phyloP scores from a whole-genome alignment of 768 basidiomycete species.

The Tulasnella sp. region DNA sequence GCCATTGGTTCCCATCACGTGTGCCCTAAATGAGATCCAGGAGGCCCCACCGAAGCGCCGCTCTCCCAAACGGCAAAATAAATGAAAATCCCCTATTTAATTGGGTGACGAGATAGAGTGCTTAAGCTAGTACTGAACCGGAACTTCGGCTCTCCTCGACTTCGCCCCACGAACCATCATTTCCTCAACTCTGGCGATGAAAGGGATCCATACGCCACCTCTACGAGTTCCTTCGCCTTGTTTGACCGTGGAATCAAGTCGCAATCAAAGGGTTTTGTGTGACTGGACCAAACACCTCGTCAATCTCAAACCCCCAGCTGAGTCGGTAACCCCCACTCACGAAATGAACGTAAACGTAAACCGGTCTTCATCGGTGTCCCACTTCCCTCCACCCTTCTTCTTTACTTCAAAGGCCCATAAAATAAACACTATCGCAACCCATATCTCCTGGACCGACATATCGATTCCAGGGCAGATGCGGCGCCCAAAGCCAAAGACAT shows the following conservation, averaged over 20 bases:
- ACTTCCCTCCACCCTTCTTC: not conserved
- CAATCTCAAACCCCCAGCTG: not conserved
- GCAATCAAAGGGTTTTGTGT: not conserved
- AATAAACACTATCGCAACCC: not conserved
- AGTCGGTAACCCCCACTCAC: not conserved
- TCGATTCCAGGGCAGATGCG: conserved; percentile 18
- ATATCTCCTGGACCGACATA: not conserved
- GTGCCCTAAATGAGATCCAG: not conserved
- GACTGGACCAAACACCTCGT: not conserved
- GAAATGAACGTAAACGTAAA: conserved; percentile 2
- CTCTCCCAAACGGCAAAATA: not conserved
- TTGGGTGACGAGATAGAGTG: not conserved
- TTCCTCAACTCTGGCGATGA: not conserved
- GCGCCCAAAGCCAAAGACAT: conserved; percentile 9
- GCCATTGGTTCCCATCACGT: not conserved
- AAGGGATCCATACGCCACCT: not conserved
- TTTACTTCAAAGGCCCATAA: not conserved
- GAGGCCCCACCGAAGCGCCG: not conserved
- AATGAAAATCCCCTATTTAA: not conserved
- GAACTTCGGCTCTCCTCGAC: not conserved
- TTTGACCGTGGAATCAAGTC: not conserved
- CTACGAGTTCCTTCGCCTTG: not conserved
- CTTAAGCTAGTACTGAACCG: not conserved
- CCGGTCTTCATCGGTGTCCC: not conserved
- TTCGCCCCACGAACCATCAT: not conserved